phyloP scores from a whole-genome alignment of 2,329 filamentous ascomycete genomes.

The Penicillium brasilianum region DNA sequence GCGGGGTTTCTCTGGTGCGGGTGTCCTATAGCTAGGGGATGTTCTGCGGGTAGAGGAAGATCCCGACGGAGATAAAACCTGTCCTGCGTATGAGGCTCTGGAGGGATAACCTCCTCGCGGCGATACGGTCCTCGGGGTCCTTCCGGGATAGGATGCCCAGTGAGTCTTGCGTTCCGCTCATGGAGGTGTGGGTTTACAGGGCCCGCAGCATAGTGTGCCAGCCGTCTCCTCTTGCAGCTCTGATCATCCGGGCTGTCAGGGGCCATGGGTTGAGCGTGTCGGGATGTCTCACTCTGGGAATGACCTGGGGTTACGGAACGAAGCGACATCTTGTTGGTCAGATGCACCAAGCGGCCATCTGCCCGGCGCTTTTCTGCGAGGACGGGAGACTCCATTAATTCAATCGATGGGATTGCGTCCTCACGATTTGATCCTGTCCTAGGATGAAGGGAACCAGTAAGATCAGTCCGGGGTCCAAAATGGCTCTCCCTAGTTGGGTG shows the following conservation, averaged over 20 bases:
- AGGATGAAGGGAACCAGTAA: conserved; percentile 21
- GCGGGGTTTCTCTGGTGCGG: conserved; percentile 24
- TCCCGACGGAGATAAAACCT: conserved; percentile 30
- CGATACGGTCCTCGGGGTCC: conserved; percentile 27
- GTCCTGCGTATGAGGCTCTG: conserved; percentile 26
- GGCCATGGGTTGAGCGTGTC: conserved; percentile 26
- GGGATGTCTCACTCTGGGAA: conserved; percentile 31
- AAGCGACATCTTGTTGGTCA: conserved; percentile 38
- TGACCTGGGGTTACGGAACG: conserved; percentile 39
- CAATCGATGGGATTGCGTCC: conserved; percentile 46
- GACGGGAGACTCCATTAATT: conserved; percentile 43
- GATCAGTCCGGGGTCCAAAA: conserved; percentile 24
- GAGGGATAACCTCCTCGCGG: conserved; percentile 21
- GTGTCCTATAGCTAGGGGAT: conserved; percentile 23
- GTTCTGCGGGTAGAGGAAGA: conserved; percentile 29
- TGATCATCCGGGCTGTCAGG: conserved; percentile 33
- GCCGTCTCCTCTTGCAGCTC: conserved; percentile 41
- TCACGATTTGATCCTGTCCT: conserved; percentile 30
- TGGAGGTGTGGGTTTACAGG: conserved; percentile 21
- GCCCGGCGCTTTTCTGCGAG: conserved; percentile 30
- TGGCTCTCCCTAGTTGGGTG: conserved; percentile 25
- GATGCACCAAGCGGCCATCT: conserved; percentile 34
- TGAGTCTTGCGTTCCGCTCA: conserved; percentile 19
- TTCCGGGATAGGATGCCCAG: conserved; percentile 23
- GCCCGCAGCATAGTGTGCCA: conserved; percentile 33